phyloP scores from a whole-genome alignment of 2,329 filamentous ascomycete species.

The Tympanopsis confertula region DNA sequence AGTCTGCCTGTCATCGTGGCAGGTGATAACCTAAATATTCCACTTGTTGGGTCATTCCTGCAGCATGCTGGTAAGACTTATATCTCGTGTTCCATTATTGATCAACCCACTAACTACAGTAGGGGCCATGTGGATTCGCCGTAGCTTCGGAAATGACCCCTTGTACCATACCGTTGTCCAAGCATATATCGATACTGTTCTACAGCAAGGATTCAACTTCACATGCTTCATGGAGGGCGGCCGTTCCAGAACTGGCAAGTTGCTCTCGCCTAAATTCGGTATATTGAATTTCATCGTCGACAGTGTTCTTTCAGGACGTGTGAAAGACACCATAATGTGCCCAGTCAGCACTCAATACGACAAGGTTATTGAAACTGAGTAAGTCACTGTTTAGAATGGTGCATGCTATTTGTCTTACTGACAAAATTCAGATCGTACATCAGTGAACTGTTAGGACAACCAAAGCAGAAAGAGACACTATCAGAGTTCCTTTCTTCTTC shows the following conservation, averaged over 20 bases:
- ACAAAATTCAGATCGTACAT: conserved; percentile 45
- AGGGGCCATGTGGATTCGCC: conserved; percentile 80
- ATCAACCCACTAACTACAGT: not conserved
- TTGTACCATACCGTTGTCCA: conserved; percentile 90
- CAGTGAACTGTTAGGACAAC: conserved; percentile 81
- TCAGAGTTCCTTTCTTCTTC: conserved; percentile 80
- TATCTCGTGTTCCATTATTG: no score
- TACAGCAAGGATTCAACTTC: conserved; percentile 85
- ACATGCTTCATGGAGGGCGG: conserved; percentile 98
- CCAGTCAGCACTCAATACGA: conserved; percentile 97
- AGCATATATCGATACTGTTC: conserved; percentile 82
- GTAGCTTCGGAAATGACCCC: conserved; percentile 83
- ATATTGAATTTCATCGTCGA: conserved; percentile 88
- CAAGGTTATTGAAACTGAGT: conserved; percentile 96
- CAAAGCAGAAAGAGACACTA: conserved; percentile 91
- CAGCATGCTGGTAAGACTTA: conserved; percentile 82
- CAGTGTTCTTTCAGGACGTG: conserved; percentile 74
- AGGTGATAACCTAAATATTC: conserved; percentile 93
- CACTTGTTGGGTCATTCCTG: conserved; percentile 75
- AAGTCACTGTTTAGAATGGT: conserved; percentile 17
- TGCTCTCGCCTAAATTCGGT: conserved; percentile 88
- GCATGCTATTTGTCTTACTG: not conserved
- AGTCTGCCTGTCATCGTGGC: conserved; percentile 84
- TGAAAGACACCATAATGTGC: conserved; percentile 84
- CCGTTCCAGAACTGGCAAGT: conserved; percentile 82